These are phyloP conservation scores for Ustilago vetiveriae DNA, from an alignment of 1,284 basidiomycete genomes.

Conservation along the genomic window DNA sequence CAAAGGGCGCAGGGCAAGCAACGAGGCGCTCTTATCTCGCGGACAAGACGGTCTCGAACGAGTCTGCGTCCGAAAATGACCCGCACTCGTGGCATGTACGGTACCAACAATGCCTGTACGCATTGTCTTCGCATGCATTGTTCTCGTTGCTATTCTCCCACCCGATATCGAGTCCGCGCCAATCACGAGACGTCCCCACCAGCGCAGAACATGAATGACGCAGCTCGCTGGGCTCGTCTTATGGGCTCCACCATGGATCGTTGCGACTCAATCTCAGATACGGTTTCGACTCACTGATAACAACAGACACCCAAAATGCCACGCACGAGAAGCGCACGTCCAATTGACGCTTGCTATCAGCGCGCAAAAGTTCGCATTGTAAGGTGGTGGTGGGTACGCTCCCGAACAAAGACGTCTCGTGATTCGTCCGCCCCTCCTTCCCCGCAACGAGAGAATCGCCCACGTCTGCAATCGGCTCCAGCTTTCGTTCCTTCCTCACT, in stretches of 20 bases:
- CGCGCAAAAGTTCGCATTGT: too few relatives aligned
- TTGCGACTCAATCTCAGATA: too few relatives aligned
- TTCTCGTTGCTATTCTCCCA: neutral
- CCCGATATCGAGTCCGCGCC: neutral
- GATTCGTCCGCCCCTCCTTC: constrained; percentile 1
- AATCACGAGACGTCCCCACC: neutral
- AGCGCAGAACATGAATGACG: neutral
- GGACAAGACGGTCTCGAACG: neutral
- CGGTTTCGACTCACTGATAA: too few relatives aligned
- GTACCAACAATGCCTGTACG: too few relatives aligned
- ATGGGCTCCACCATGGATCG: too few relatives aligned
- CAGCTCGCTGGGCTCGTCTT: too few relatives aligned
- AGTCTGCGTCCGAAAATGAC: neutral
- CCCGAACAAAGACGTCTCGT: too few relatives aligned
- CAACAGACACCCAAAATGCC: neutral
- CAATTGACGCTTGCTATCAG: too few relatives aligned
- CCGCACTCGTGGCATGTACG: neutral
- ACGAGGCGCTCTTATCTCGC: neutral
- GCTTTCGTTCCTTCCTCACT: neutral
- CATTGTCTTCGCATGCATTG: too few relatives aligned
- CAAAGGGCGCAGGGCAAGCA: neutral
- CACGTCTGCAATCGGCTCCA: neutral
- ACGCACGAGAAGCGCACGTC: too few relatives aligned
- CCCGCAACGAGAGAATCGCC: neutral
- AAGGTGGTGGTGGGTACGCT: too few relatives aligned